A percentile compares a stretch with the other conserved stretches of the same genome.
Evolutionary conservation across 495 filamentous ascomycete species (phyloP).

Genomic region (Extremus antarcticus): DNA sequence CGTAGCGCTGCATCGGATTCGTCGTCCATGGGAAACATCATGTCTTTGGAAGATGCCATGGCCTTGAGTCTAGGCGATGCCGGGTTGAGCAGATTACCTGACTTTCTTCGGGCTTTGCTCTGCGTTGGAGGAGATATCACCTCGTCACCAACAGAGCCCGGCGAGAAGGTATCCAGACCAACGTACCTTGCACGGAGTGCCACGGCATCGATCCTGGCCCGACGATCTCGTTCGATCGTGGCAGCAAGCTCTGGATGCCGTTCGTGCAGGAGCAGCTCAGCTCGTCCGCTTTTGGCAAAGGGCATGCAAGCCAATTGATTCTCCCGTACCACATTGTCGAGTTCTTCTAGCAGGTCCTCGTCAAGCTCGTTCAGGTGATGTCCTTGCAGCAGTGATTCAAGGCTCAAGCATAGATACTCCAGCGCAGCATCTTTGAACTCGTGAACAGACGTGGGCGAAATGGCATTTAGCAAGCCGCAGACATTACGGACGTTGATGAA

Average conservation of each 20-base stretch:
- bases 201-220: slow-evolving; percentile 48
- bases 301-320: slow-evolving; percentile 71
- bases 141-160: slow-evolving; percentile 32
- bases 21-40: slow-evolving; percentile 96
- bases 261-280: slow-evolving; percentile 58
- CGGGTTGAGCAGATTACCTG: background rate
- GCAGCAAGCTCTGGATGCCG: slow-evolving; percentile 56
- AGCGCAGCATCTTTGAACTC: slow-evolving; percentile 81
- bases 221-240: slow-evolving; percentile 41
- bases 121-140: background rate
- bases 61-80: slow-evolving; percentile 48
- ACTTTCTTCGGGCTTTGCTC: slow-evolving; percentile 9
- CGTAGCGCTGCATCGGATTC: slow-evolving; percentile 33
- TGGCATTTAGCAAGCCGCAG: slow-evolving; percentile 67
- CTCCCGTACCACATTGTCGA: slow-evolving; percentile 66
- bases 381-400: slow-evolving; percentile 84
- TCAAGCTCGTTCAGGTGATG: slow-evolving; percentile 80
- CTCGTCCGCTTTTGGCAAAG: slow-evolving; percentile 61
- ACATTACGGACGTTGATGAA: slow-evolving; percentile 85
- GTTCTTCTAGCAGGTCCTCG: slow-evolving; percentile 62
- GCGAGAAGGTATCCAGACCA: slow-evolving; percentile 10
- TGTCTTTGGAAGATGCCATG: slow-evolving; percentile 55
- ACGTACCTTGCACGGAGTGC: slow-evolving; percentile 41
- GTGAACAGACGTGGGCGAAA: slow-evolving; percentile 67
- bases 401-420: slow-evolving; percentile 82